These are phyloP conservation scores for Coemansia sp. DNA, from an alignment of 192 early-diverging fungal genomes.

Conservation along the genomic window DNA sequence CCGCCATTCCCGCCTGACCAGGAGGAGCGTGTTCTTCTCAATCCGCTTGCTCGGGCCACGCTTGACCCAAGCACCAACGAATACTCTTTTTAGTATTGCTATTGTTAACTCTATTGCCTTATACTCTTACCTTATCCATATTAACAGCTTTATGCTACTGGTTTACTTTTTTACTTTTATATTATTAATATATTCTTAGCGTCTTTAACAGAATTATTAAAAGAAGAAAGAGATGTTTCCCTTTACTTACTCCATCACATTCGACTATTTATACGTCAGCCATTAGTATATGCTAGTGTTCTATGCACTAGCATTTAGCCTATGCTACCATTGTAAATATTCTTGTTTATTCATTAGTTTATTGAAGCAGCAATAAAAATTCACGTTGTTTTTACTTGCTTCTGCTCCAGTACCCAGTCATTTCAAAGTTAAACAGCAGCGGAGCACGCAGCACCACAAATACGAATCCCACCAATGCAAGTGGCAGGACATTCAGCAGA, in stretches of 20 bases:
- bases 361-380: background rate
- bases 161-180: background rate
- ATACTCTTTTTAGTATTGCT: conserved; percentile 33
- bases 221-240: no score
- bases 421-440: conserved; percentile 38
- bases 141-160: no score
- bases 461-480: conserved; percentile 17
- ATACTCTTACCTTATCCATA: no score
- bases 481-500: conserved; percentile 16
- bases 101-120: background rate
- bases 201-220: no score
- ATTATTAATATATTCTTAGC: conserved; percentile 8
- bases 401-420: conserved; percentile 22
- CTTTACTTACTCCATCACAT: no score
- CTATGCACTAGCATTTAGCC: background rate
- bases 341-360: background rate
- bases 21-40: conserved; percentile 21
- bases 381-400: no score
- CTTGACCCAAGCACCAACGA: conserved; percentile 16
- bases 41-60: conserved; percentile 25
- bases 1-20: conserved; percentile 30
- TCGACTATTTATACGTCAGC: no score
- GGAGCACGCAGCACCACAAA: conserved; percentile 21
- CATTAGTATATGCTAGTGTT: no score
- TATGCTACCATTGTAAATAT: background rate